phyloP scores from a whole-genome alignment of 495 filamentous ascomycete genomes.

The Penicillium paxilli region DNA sequence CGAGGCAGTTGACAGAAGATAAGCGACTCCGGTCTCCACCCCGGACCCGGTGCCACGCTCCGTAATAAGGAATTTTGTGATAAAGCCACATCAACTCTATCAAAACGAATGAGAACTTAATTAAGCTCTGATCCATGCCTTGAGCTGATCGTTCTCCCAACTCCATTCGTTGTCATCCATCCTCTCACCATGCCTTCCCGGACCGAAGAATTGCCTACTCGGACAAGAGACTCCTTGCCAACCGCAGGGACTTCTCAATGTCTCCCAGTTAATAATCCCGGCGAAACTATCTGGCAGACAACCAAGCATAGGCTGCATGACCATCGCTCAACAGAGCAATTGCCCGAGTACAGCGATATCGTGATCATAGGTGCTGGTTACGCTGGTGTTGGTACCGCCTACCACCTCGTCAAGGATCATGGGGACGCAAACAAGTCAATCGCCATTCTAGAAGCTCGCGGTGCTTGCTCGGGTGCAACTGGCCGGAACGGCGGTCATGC shows the following conservation, averaged over 20 bases:
- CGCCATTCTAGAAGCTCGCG: slow-evolving; percentile 39
- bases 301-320: slow-evolving; percentile 52
- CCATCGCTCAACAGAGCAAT: slow-evolving; percentile 42
- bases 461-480: slow-evolving; percentile 40
- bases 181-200: neutral
- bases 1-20: neutral
- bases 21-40: neutral
- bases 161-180: neutral
- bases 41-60: neutral
- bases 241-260: slow-evolving; percentile 9
- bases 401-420: slow-evolving; percentile 49
- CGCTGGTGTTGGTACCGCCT: slow-evolving; percentile 62
- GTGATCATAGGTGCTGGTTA: slow-evolving; percentile 73
- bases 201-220: neutral
- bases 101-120: neutral
- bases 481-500: slow-evolving; percentile 41
- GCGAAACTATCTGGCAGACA: slow-evolving; percentile 65
- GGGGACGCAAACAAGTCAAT: slow-evolving; percentile 16
- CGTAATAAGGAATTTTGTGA: neutral
- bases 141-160: neutral
- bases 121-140: neutral
- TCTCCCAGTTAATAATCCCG: slow-evolving; percentile 55
- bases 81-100: neutral
- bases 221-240: neutral
- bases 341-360: slow-evolving; percentile 55